A percentile compares a stretch with the other conserved stretches of the same genome.
Conservation (phyloP, 2,329 filamentous ascomycete genomes). For the Fusarium vanettenii region DNA sequence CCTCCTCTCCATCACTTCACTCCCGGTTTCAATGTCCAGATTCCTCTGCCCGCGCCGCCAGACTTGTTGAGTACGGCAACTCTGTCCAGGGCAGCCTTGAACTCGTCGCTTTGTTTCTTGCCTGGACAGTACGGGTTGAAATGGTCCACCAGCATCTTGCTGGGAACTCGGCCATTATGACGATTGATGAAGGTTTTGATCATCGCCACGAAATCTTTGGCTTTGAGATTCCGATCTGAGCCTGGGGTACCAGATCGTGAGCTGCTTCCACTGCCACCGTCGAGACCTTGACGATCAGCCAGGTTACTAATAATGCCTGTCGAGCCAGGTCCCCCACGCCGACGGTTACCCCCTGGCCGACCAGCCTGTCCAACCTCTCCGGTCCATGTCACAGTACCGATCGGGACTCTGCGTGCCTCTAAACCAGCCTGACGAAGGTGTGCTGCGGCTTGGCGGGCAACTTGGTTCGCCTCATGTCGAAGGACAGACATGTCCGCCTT, state of each 20-base stretch:
- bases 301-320: conserved; percentile 67
- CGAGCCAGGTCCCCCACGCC: conserved; percentile 65
- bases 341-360: conserved; percentile 68
- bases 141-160: conserved; percentile 88
- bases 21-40: conserved; percentile 62
- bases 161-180: conserved; percentile 82
- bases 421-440: conserved; percentile 80
- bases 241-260: conserved; percentile 60
- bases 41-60: conserved; percentile 63
- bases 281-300: conserved; percentile 66
- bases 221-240: conserved; percentile 55
- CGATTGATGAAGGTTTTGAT: conserved; percentile 83
- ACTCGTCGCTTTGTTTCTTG: conserved; percentile 78
- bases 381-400: conserved; percentile 94
- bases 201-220: conserved; percentile 74
- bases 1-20: conserved; percentile 34
- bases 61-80: conserved; percentile 78
- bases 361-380: conserved; percentile 84
- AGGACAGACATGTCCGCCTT: conserved; percentile 83
- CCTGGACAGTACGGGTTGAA: conserved; percentile 81
- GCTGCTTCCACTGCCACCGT: conserved; percentile 54
- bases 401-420: conserved; percentile 76
- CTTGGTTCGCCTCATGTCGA: conserved; percentile 81
- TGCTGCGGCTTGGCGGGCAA: conserved; percentile 81
- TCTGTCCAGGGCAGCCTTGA: conserved; percentile 81